Base-by-base conservation (phyloP, 2,329 filamentous ascomycete genomes). In the Thermomyces lanuginosus region DNA sequence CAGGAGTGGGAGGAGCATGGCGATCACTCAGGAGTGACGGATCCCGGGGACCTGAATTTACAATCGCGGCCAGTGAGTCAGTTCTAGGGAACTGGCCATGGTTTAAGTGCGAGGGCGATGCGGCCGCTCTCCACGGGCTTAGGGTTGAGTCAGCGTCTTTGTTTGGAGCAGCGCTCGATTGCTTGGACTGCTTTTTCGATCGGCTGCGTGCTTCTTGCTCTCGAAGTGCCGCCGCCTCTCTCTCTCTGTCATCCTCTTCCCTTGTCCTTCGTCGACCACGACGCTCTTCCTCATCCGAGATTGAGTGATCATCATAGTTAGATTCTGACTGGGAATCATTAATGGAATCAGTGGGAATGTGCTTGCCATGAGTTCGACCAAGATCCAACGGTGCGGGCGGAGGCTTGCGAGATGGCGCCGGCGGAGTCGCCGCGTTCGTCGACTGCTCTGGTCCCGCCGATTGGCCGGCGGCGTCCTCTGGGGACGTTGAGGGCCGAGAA, bases 381-480 rank as follows among this genome's bases (percentile, higher is more conserved):
- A 95, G 62, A 44, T 84, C 75, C 28, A 95, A 53, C 2, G 86
- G 84, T 8, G 82, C 79, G 24, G 86, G 86, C 2, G 84, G 83
- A 4, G 76, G 70, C 49, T 92, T 93, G 33, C 84, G 69, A 26
- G 69, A 68, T 8, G 76, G 72, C 1, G 72, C 65, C 2, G 66
- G 63, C 6, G 65, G 12, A 17, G 29, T 28, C 9, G 31, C 27
- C 4, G n/a, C n/a, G n/a, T n/a, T n/a, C n/a, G n/a, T n/a, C n/a
- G n/a, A n/a, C n/a, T n/a, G n/a, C n/a, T n/a, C n/a, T n/a, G n/a
- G n/a, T n/a, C n/a, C n/a, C n/a, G n/a, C n/a, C n/a, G n/a, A n/a
- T n/a, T n/a, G n/a, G n/a, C n/a, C n/a, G n/a, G n/a, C n/a, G n/a
- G n/a, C n/a, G n/a, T n/a, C n/a, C n/a, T n/a, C n/a, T n/a, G n/a